Base-by-base conservation (phyloP, 371 early-diverging fungal genomes). In the Mucor indicus region DNA sequence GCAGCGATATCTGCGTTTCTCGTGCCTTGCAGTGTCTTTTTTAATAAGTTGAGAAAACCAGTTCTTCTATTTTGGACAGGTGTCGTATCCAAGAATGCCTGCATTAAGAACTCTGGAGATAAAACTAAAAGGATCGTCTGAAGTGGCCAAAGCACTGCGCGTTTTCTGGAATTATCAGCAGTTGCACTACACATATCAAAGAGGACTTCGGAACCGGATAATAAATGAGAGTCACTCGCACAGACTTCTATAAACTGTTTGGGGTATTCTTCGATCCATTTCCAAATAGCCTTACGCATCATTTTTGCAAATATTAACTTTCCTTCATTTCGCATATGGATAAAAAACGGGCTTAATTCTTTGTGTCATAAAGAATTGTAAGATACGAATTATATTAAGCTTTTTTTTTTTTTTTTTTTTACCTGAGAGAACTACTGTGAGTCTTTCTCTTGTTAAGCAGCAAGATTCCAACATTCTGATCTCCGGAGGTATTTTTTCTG, bases 211-310 rank as follows among this genome's bases (percentile, higher is more conserved):
- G 81, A 81, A 11, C 77, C 82, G 43, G 85, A 81, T 42, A 87
- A 79, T 42, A 89, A 52, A 8, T 85, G 77, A 38, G 73, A 76
- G 33, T 78, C 77, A 11, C 67, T 71, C 15, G 77, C 66, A 50
- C 80, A 86, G 4, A 91, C 72, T 37, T 70, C 64, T 2, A 79
- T 75, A 62, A 89, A 90, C 41, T 91, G 84, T 2, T 60, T 43
- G 0, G 91, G 90, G 39, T 79, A 85, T 0, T 77, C 69, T 41
- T 90, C 88, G 23, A 92, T 91, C 90, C 90, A 92, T 52, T 84
- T 83, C 91, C 91, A 92, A 44, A 92, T 89, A 5, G 86, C 82
- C 16, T 80, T 81, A 19, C 86, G 78, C 43, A 90, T 74, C 40
- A 85, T 77, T 29, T 80, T 77, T 0, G 89, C 80, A 52, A 85